phyloP scores from a whole-genome alignment of 306 rosid genomes.

The Luffa acutangula region DNA sequence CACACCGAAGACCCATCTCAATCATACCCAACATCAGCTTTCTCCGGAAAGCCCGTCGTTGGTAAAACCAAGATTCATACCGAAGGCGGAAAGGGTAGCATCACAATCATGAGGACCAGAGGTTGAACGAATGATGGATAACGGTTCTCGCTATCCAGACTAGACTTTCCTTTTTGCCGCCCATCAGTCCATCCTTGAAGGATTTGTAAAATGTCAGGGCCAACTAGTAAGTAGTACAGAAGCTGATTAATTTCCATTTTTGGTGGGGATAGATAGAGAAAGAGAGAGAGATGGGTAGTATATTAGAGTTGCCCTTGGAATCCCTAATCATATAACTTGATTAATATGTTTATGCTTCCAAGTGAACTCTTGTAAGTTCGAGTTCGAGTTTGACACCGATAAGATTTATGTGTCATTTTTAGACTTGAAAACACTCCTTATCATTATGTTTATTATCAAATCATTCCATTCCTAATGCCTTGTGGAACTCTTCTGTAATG shows the following conservation, averaged over 20 bases:
- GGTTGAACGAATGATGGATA: conserved; percentile 34
- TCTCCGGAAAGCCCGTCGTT: conserved; percentile 93
- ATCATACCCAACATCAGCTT: conserved; percentile 70
- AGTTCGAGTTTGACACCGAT: not conserved
- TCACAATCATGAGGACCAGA: conserved; percentile 91
- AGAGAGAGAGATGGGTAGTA: not conserved
- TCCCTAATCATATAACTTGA: conserved; percentile 15
- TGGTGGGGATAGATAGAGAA: not conserved
- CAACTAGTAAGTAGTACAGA: conserved; percentile 9
- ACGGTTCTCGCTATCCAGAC: conserved; percentile 7
- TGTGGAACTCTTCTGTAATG: not conserved
- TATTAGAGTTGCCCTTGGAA: conserved; percentile 12
- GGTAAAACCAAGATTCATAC: conserved; percentile 82
- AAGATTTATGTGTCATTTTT: not conserved
- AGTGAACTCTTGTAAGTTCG: conserved; percentile 7
- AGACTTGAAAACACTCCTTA: not conserved
- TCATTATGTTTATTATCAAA: not conserved
- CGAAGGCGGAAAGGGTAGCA: conserved; percentile 95
- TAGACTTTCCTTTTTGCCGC: not conserved
- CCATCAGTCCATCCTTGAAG: conserved; percentile 13
- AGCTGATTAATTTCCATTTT: not conserved
- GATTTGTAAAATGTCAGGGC: conserved; percentile 24
- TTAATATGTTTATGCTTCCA: conserved; percentile 21
- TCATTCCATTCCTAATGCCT: not conserved
- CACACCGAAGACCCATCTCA: conserved; percentile 39